phyloP scores from a whole-genome alignment of 2,329 filamentous ascomycete genomes.

The Penicillium sp. region DNA sequence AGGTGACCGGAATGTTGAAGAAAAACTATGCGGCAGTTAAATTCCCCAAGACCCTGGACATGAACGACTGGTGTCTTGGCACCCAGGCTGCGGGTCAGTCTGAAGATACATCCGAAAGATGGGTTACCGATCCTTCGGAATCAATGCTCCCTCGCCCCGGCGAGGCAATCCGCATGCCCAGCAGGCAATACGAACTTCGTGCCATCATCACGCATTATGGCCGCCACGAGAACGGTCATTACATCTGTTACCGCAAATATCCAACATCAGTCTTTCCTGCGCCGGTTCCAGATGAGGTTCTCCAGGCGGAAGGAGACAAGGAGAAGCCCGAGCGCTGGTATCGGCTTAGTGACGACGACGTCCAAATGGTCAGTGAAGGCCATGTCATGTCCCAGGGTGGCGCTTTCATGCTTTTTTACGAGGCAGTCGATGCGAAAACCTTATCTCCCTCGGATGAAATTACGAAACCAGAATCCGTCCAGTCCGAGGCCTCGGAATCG shows the following conservation, averaged over 20 bases:
- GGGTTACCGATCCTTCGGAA: slow-evolving; percentile 66
- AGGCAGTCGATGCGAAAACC: slow-evolving; percentile 59
- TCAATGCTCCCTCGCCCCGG: slow-evolving; percentile 73
- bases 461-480: slow-evolving; percentile 6
- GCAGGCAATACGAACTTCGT: slow-evolving; percentile 69
- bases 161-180: slow-evolving; percentile 52
- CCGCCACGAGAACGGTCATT: slow-evolving; percentile 92
- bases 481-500: slow-evolving; percentile 19
- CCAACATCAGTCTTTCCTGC: slow-evolving; percentile 44
- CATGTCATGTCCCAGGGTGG: slow-evolving; percentile 74
- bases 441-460: neutral
- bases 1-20: slow-evolving; percentile 72
- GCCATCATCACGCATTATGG: slow-evolving; percentile 89
- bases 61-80: slow-evolving; percentile 84
- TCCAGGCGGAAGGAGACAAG: slow-evolving; percentile 37
- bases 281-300: slow-evolving; percentile 33
- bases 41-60: slow-evolving; percentile 73
- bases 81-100: slow-evolving; percentile 43
- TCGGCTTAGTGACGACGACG: slow-evolving; percentile 86
- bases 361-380: slow-evolving; percentile 71
- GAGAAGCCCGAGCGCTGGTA: slow-evolving; percentile 70
- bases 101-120: slow-evolving; percentile 60
- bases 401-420: slow-evolving; percentile 98
- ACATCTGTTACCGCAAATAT: slow-evolving; percentile 84
- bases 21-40: slow-evolving; percentile 81